These are phyloP conservation scores for Collybiopsis confluens DNA, from an alignment of 768 basidiomycete genomes.

Conservation along the genomic window DNA sequence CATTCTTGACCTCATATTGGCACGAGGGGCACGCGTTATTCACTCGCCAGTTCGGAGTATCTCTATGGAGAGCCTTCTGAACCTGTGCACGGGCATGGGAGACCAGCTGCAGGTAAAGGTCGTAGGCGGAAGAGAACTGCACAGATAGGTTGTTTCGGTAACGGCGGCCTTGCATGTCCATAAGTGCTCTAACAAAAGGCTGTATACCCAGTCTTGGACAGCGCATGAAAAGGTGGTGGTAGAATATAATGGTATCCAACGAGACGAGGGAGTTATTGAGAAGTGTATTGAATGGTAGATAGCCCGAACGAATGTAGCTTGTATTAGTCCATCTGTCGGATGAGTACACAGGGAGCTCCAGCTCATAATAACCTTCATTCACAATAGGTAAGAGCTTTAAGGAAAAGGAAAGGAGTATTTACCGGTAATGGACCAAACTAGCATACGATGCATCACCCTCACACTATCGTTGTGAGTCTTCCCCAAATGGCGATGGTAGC, in stretches of 20 bases:
- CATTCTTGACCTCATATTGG: too few species aligned
- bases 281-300: constrained; percentile 21
- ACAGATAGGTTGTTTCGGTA: constrained; percentile 13
- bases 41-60: constrained; percentile 20
- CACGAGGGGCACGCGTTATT: too few species aligned
- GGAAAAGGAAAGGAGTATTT: too few species aligned
- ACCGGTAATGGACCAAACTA: too few species aligned
- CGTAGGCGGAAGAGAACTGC: constrained; percentile 21
- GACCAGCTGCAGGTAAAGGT: constrained; percentile 20
- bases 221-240: constrained; percentile 6
- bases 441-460: too few species aligned
- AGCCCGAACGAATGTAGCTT: constrained; percentile 17
- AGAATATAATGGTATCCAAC: constrained; percentile 18
- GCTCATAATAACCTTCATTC: too few species aligned
- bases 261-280: constrained; percentile 16
- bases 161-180: constrained; percentile 21
- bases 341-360: too few species aligned
- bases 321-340: constrained; percentile 11
- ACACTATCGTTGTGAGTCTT: too few species aligned
- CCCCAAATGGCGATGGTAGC: constrained; percentile 4
- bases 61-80: constrained; percentile 16
- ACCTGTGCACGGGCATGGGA: constrained; percentile 12
- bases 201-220: constrained; percentile 24
- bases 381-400: too few species aligned
- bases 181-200: constrained; percentile 23